These are phyloP conservation scores for Fennellomyces sp. DNA, from an alignment of 371 early-diverging fungal genomes.

Conservation along the genomic window DNA sequence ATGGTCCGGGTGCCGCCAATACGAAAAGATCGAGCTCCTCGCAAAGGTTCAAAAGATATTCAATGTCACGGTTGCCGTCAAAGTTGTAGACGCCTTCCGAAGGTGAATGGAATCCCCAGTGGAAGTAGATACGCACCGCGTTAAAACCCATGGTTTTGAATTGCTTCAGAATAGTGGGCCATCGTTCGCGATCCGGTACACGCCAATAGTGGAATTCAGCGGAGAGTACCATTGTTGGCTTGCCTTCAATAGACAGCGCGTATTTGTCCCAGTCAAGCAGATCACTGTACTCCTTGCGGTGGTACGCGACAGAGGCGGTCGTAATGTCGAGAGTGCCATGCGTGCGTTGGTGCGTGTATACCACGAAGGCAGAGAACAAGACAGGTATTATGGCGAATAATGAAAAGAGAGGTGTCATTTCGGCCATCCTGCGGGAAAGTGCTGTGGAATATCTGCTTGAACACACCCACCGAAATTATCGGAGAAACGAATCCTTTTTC, in stretches of 20 bases:
- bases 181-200: slow-evolving; percentile 65
- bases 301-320: slow-evolving; percentile 59
- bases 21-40: slow-evolving; percentile 78
- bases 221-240: slow-evolving; percentile 61
- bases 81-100: slow-evolving; percentile 77
- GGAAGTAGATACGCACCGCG: slow-evolving; percentile 87
- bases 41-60: slow-evolving; percentile 73
- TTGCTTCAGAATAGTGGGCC: slow-evolving; percentile 63
- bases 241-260: slow-evolving; percentile 64
- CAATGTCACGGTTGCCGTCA: slow-evolving; percentile 79
- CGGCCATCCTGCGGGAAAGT: slow-evolving; percentile 23
- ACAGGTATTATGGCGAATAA: slow-evolving; percentile 44
- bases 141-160: slow-evolving; percentile 78
- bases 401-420: slow-evolving; percentile 41
- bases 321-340: slow-evolving; percentile 55
- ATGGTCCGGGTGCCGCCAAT: slow-evolving; percentile 87
- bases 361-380: slow-evolving; percentile 33
- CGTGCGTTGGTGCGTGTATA: slow-evolving; percentile 48
- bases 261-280: slow-evolving; percentile 69
- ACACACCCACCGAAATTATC: neutral
- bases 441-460: too few species aligned
- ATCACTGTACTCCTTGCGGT: slow-evolving; percentile 51
- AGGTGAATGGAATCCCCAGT: slow-evolving; percentile 90
- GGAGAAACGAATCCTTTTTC: neutral
- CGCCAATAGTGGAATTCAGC: slow-evolving; percentile 88